Conservation (phyloP, 345 rosid species). For the Salix exigua region DNA sequence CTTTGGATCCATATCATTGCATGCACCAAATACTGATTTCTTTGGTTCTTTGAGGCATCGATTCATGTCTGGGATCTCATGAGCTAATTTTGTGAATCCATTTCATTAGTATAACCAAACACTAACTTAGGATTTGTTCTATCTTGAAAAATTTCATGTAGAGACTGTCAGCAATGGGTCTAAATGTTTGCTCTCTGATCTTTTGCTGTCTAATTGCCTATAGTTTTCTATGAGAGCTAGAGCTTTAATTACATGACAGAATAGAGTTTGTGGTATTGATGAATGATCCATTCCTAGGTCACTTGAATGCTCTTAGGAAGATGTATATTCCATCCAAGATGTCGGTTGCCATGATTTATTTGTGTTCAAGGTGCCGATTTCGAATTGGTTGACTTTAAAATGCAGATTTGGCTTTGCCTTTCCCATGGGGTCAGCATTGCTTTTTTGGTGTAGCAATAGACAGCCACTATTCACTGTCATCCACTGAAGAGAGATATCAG, state of each 20-base stretch:
- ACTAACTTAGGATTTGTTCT: not conserved
- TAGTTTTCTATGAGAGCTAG: constrained; percentile 27
- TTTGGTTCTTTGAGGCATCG: not conserved
- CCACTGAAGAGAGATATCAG: constrained; percentile 89
- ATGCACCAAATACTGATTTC: not conserved
- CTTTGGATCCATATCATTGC: not conserved
- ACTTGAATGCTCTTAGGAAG: constrained; percentile 45
- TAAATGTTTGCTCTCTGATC: not conserved
- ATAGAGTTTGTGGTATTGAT: constrained; percentile 29
- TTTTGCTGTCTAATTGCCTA: not conserved
- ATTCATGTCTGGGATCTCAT: not conserved
- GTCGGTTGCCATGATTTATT: constrained; percentile 79
- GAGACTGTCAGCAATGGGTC: not conserved
- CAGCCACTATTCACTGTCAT: constrained; percentile 62
- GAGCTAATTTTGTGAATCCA: not conserved
- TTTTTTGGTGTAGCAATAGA: constrained; percentile 95
- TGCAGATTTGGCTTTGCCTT: constrained; percentile 94
- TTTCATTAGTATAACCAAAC: not conserved
- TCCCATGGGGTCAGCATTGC: constrained; percentile 90
- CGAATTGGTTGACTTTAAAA: constrained; percentile 96
- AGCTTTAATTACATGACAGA: constrained; percentile 21
- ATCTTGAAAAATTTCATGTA: not conserved
- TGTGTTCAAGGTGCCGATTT: constrained; percentile 80
- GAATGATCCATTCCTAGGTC: constrained; percentile 39
- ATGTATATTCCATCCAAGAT: constrained; percentile 59